Evolutionary conservation across 345 rosid species (phyloP).

Genomic region (Citrus inodora): DNA sequence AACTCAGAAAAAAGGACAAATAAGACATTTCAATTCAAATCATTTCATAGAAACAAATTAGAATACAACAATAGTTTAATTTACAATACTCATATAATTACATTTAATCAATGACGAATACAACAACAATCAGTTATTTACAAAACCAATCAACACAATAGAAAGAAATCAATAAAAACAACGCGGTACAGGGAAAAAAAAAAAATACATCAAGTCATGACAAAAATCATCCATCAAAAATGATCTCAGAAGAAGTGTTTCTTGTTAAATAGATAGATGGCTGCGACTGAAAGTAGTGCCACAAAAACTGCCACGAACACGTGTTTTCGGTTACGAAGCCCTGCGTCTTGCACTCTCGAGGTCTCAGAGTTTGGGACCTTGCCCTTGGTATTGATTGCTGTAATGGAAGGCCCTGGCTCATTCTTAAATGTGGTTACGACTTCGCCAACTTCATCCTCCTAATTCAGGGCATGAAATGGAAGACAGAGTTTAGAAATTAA

Average conservation of each 20-base stretch:
- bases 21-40: not conserved
- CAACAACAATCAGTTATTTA: not conserved
- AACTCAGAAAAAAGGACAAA: not conserved
- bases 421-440: not conserved
- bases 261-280: slow-evolving; percentile 12
- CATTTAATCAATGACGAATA: not conserved
- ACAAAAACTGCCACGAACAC: slow-evolving; percentile 18
- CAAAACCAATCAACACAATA: not conserved
- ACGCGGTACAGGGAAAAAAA: not conserved
- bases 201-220: not conserved
- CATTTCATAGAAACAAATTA: too few relatives aligned
- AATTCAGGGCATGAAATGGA: slow-evolving; percentile 3
- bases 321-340: not conserved
- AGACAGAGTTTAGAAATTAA: not conserved
- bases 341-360: not conserved
- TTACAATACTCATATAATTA: slow-evolving; percentile 6
- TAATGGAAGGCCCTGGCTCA: slow-evolving; percentile 7
- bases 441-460: slow-evolving; percentile 33
- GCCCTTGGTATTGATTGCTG: not conserved
- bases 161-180: slow-evolving; percentile 3
- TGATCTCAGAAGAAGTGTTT: slow-evolving; percentile 8
- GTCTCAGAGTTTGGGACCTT: too few relatives aligned
- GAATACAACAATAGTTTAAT: not conserved
- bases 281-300: slow-evolving; percentile 17
- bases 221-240: slow-evolving; percentile 3